A percentile compares a stretch with the other conserved stretches of the same genome.
Evolutionary conservation across 352 stramenopile genomes (phyloP).

Genomic region (Pythium volutum): DNA sequence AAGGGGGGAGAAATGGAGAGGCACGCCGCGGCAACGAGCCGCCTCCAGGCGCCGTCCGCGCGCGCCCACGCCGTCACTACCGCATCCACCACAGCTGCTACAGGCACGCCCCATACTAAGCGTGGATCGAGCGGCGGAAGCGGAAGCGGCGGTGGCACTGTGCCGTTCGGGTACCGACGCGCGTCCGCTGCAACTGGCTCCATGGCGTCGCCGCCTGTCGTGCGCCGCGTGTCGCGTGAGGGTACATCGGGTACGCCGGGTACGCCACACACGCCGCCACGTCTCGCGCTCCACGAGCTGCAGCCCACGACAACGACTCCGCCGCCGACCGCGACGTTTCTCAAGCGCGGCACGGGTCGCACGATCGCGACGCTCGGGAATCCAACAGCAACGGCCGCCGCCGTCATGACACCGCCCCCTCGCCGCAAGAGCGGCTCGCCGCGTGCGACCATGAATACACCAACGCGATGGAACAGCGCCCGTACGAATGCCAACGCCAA

Average conservation of each 20-base stretch:
- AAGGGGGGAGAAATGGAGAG: conserved; percentile 4
- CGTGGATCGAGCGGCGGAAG: conserved; percentile 8
- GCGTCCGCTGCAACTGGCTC: not conserved
- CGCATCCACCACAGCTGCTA: not conserved
- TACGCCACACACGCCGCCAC: not conserved
- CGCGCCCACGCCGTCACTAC: not conserved
- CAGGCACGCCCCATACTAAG: not conserved
- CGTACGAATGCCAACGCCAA: not conserved
- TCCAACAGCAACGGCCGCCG: not conserved
- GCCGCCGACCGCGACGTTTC: conserved; percentile 6
- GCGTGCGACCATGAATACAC: not conserved
- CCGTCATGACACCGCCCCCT: not conserved
- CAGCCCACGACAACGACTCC: not conserved
- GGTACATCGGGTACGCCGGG: not conserved
- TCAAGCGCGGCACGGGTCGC: conserved; percentile 18
- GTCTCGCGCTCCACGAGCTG: conserved; percentile 21
- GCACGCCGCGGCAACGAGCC: conserved; percentile 7
- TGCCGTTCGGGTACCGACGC: not conserved
- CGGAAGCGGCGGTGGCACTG: not conserved
- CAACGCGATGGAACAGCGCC: not conserved
- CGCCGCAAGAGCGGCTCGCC: conserved; percentile 14
- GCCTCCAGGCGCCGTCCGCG: conserved; percentile 11
- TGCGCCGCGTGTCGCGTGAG: not conserved
- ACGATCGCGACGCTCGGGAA: conserved; percentile 25
- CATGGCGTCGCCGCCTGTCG: not conserved